phyloP scores from a whole-genome alignment of 768 basidiomycete genomes.

The Dentipellis fragilis region DNA sequence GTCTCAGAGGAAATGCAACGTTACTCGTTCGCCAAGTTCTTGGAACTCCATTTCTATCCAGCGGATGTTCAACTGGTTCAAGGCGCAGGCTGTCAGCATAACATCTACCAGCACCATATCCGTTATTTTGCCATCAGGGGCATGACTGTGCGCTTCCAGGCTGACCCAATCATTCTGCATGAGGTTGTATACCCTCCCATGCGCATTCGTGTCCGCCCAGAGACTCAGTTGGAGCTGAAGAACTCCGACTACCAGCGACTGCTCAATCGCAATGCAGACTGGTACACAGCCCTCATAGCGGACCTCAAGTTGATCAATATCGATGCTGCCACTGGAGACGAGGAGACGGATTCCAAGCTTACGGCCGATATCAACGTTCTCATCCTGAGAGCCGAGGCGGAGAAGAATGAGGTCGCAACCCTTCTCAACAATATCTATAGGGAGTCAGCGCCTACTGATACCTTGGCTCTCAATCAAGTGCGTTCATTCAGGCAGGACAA shows the following conservation, averaged over 20 bases:
- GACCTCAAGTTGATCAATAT: constrained; percentile 70
- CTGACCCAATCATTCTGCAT: constrained; percentile 72
- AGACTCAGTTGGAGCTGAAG: constrained; percentile 82
- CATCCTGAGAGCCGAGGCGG: constrained; percentile 63
- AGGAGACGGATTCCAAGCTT: constrained; percentile 55
- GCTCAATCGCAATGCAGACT: constrained; percentile 56
- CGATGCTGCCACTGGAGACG: constrained; percentile 72
- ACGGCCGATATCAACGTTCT: constrained; percentile 54
- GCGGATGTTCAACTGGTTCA: constrained; percentile 76
- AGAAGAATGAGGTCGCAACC: constrained; percentile 60
- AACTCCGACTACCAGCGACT: constrained; percentile 82
- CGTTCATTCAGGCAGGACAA: constrained; percentile 84
- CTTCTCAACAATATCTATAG: constrained; percentile 75
- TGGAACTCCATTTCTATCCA: constrained; percentile 94
- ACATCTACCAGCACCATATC: constrained; percentile 87
- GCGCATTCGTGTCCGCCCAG: constrained; percentile 75
- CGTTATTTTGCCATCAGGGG: constrained; percentile 81
- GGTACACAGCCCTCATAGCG: constrained; percentile 69
- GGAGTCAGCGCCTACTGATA: constrained; percentile 74
- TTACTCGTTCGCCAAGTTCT: constrained; percentile 92
- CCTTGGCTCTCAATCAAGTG: constrained; percentile 78
- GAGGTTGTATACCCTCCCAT: constrained; percentile 88
- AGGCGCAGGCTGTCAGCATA: constrained; percentile 87
- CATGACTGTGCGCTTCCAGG: constrained; percentile 82
- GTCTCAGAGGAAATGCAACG: constrained; percentile 87